Conservation (phyloP, 2,329 filamentous ascomycete species). For the Cytospora piceae region DNA sequence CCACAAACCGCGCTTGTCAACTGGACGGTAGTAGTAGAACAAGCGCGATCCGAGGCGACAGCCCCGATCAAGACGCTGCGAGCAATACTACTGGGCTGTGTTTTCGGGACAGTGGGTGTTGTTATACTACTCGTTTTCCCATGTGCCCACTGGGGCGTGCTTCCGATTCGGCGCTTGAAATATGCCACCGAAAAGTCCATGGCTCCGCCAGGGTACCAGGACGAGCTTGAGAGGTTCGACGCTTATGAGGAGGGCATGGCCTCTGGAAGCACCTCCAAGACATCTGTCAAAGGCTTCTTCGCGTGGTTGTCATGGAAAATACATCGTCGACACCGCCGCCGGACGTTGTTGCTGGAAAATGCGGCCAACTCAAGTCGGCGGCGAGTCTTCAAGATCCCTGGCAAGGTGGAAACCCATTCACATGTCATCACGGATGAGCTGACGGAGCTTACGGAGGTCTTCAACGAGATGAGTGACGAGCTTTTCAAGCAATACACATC, state of each 20-base stretch:
- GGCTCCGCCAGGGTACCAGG: constrained; percentile 63
- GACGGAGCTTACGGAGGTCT: constrained; percentile 81
- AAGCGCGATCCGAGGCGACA: constrained; percentile 74
- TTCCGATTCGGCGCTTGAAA: constrained; percentile 77
- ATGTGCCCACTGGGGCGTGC: constrained; percentile 78
- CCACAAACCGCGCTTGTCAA: constrained; percentile 70
- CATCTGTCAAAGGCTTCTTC: constrained; percentile 49
- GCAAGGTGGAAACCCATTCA: constrained; percentile 75
- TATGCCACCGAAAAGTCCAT: constrained; percentile 76
- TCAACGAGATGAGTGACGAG: constrained; percentile 94
- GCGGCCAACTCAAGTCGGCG: constrained; percentile 46
- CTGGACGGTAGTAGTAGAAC: constrained; percentile 84
- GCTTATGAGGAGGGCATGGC: constrained; percentile 50
- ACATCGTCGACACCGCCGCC: constrained; percentile 35
- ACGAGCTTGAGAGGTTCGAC: constrained; percentile 47
- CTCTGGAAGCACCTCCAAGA: constrained; percentile 47
- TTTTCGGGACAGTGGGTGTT: constrained; percentile 79
- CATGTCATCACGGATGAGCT: constrained; percentile 81
- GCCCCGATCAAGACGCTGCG: constrained; percentile 74
- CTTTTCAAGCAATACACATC: constrained; percentile 83
- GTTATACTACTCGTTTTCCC: constrained; percentile 75
- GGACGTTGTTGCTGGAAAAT: constrained; percentile 37
- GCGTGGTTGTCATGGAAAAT: constrained; percentile 44
- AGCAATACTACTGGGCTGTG: constrained; percentile 79
- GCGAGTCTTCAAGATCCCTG: constrained; percentile 79